These are phyloP conservation scores for Baudoinia panamericana DNA, from an alignment of 495 filamentous ascomycete genomes.

Conservation along the genomic window DNA sequence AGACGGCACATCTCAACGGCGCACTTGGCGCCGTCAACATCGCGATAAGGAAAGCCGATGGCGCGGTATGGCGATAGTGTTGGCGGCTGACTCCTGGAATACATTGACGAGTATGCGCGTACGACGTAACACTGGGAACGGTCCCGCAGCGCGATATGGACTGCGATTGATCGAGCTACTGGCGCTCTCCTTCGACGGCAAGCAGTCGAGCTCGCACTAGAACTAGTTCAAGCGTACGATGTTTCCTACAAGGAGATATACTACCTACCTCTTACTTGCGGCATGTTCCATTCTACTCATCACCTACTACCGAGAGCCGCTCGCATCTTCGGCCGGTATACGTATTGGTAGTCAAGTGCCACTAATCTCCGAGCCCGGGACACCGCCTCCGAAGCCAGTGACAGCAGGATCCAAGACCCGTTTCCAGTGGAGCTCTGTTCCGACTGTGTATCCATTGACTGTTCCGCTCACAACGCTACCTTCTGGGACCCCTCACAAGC, in stretches of 20 bases:
- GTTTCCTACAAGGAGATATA: conserved; percentile 9
- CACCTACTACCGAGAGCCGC: conserved; percentile 3
- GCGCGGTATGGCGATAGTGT: no score
- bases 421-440: conserved; percentile 13
- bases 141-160: no score
- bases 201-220: no score
- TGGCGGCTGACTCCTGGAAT: no score
- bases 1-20: no score
- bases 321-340: conserved; percentile 1
- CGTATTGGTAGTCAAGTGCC: neutral
- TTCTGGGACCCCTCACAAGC: conserved; percentile 4
- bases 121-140: no score
- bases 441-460: conserved; percentile 10
- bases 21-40: no score
- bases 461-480: conserved; percentile 9
- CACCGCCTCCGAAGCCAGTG: neutral
- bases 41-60: no score
- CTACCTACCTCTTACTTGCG: conserved; percentile 1
- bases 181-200: no score
- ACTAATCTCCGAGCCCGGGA: neutral
- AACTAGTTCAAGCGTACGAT: no score
- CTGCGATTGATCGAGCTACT: no score
- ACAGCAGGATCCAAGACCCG: neutral
- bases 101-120: no score
- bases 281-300: conserved; percentile 2